Evolutionary conservation across 768 basidiomycete species (phyloP).

Genomic region (Lentinula raphanica): DNA sequence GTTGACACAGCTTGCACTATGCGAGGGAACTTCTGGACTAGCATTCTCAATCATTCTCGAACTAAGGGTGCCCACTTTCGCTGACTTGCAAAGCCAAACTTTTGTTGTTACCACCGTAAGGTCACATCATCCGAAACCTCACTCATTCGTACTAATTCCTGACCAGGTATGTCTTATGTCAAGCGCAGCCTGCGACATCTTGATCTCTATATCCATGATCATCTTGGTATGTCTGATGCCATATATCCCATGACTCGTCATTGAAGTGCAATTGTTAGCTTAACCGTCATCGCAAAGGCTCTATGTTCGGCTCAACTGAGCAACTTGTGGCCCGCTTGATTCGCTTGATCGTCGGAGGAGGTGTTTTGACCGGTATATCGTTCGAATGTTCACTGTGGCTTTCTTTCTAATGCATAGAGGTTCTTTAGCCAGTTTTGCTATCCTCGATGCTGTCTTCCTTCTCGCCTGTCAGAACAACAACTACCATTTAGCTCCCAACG

Average conservation of each 20-base stretch:
- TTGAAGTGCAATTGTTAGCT: neutral
- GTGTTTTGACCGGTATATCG: neutral
- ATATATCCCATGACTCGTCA: neutral
- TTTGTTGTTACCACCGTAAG: constrained; percentile 1
- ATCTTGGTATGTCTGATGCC: neutral
- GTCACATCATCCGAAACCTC: neutral
- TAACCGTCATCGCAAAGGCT: neutral
- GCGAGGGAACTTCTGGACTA: neutral
- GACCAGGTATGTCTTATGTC: neutral
- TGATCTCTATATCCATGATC: neutral
- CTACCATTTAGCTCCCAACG: neutral
- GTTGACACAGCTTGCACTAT: neutral
- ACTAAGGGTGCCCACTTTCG: neutral
- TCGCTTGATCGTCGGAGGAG: neutral
- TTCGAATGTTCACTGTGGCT: neutral
- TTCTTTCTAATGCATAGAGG: neutral
- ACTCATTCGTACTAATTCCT: neutral
- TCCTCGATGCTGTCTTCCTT: neutral
- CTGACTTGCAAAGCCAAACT: neutral
- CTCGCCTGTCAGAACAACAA: neutral
- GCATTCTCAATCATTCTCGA: neutral
- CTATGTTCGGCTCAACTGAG: neutral
- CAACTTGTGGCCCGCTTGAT: neutral
- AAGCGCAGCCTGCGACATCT: neutral
- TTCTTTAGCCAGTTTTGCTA: neutral